phyloP scores from a whole-genome alignment of 2,329 filamentous ascomycete genomes.

The Aspergillus aculeatus region DNA sequence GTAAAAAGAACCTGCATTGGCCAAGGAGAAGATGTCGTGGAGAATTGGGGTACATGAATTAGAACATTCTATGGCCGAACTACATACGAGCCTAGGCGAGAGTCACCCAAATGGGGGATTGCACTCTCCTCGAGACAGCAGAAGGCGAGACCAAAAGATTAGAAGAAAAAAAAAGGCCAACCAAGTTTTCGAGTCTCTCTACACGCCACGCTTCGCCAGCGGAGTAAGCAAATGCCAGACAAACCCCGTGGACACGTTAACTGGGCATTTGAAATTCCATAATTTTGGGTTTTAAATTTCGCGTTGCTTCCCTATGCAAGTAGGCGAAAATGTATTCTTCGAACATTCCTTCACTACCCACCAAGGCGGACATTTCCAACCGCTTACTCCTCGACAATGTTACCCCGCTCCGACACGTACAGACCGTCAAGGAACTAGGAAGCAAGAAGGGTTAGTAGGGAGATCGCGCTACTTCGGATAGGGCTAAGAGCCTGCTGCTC shows the following conservation, averaged over 20 bases:
- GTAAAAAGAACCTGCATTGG: too few species aligned
- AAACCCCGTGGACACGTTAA: constrained; percentile 23
- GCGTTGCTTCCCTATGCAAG: constrained; percentile 43
- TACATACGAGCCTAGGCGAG: neutral
- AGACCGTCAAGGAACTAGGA: constrained; percentile 96
- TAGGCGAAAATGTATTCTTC: constrained; percentile 41
- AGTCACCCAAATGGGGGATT: neutral
- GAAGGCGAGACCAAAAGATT: constrained; percentile 15
- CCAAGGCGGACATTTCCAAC: constrained; percentile 31
- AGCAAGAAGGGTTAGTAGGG: neutral
- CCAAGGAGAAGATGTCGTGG: too few species aligned
- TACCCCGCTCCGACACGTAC: constrained; percentile 98
- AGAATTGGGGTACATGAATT: too few species aligned
- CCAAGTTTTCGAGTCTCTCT: constrained; percentile 22
- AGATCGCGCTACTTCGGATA: neutral
- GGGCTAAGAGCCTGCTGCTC: too few species aligned
- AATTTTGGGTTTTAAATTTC: constrained; percentile 35
- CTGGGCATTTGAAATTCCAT: constrained; percentile 27
- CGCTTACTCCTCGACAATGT: constrained; percentile 69
- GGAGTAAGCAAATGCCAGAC: constrained; percentile 24
- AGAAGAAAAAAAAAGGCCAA: constrained; percentile 17
- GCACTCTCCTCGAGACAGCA: neutral
- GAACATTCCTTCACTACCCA: constrained; percentile 36
- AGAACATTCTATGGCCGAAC: too few species aligned
- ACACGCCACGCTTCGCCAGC: constrained; percentile 27